Percentiles rank a stretch among this genome's conserved stretches.
phyloP scores from a whole-genome alignment of 805 yeast species.

The Teunomyces lycoperdinae region DNA sequence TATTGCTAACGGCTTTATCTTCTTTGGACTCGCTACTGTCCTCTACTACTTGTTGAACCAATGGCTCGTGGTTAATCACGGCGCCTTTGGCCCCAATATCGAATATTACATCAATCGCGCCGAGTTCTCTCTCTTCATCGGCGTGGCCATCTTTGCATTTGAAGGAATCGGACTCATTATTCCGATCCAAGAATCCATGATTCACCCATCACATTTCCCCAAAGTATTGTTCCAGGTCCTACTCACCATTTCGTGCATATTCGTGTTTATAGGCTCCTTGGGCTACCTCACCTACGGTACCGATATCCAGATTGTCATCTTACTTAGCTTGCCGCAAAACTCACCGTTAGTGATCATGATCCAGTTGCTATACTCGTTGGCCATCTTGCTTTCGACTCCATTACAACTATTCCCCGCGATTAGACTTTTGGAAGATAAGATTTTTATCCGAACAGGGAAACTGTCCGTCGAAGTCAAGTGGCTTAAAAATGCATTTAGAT shows the following conservation, averaged over 20 bases:
- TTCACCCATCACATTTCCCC: slow-evolving; percentile 70
- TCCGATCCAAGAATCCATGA: slow-evolving; percentile 82
- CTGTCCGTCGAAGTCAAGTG: slow-evolving; percentile 52
- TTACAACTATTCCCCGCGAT: slow-evolving; percentile 78
- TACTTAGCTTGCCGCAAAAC: slow-evolving; percentile 68
- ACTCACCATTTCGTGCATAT: slow-evolving; percentile 56
- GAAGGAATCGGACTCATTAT: slow-evolving; percentile 83
- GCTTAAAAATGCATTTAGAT: slow-evolving; percentile 61
- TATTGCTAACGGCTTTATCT: slow-evolving; percentile 66
- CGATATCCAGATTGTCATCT: slow-evolving; percentile 61
- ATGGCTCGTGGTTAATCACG: slow-evolving; percentile 37
- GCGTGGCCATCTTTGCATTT: slow-evolving; percentile 84
- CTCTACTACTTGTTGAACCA: slow-evolving; percentile 52
- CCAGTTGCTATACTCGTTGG: slow-evolving; percentile 70
- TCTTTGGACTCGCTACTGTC: slow-evolving; percentile 64
- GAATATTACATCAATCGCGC: slow-evolving; percentile 49
- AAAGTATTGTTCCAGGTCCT: slow-evolving; percentile 60
- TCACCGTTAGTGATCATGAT: slow-evolving; percentile 59
- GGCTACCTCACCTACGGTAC: slow-evolving; percentile 73
- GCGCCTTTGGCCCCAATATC: slow-evolving; percentile 46
- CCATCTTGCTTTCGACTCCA: slow-evolving; percentile 78
- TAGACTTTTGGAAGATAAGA: slow-evolving; percentile 61
- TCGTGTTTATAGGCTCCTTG: slow-evolving; percentile 60
- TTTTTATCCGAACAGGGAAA: slow-evolving; percentile 55
- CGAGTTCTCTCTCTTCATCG: slow-evolving; percentile 70